These are phyloP conservation scores for Cyberlindnera mississippiensis DNA, from an alignment of 805 yeast species.

Conservation along the genomic window DNA sequence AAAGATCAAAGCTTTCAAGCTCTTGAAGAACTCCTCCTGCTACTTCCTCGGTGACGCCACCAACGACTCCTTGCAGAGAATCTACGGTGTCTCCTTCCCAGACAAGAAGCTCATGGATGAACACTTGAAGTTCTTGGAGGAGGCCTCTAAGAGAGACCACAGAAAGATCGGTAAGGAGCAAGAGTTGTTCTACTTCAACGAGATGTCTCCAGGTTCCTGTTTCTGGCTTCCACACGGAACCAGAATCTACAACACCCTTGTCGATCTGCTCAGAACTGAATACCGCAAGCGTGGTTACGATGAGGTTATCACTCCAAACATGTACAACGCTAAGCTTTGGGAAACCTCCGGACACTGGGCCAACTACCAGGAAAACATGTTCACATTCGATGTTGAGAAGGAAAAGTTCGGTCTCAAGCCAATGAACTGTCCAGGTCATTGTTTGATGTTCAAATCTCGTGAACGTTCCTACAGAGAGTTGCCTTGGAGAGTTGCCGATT, in stretches of 20 bases:
- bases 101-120: constrained; percentile 95
- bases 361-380: constrained; percentile 97
- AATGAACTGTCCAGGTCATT: constrained; percentile 91
- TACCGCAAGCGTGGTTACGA: constrained; percentile 94
- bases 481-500: constrained; percentile 99
- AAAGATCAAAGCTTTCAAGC: constrained; percentile 88
- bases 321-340: constrained; percentile 97
- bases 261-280: constrained; percentile 74
- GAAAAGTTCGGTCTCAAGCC: constrained; percentile 94
- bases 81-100: constrained; percentile 98
- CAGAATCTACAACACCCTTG: constrained; percentile 87
- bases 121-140: constrained; percentile 89
- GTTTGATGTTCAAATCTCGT: constrained; percentile 85
- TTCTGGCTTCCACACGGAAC: constrained; percentile 99
- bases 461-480: constrained; percentile 95
- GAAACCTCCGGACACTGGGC: constrained; percentile 99
- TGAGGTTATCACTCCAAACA: constrained; percentile 98
- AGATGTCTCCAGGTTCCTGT: constrained; percentile 95
- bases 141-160: constrained; percentile 95
- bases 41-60: constrained; percentile 91
- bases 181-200: constrained; percentile 92
- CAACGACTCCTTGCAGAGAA: constrained; percentile 94
- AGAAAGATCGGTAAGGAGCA: constrained; percentile 96
- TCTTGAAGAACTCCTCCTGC: constrained; percentile 92
- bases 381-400: constrained; percentile 93